Evolutionary conservation across 441 rosid species (phyloP).

Genomic region (Eutrema salsugineum): DNA sequence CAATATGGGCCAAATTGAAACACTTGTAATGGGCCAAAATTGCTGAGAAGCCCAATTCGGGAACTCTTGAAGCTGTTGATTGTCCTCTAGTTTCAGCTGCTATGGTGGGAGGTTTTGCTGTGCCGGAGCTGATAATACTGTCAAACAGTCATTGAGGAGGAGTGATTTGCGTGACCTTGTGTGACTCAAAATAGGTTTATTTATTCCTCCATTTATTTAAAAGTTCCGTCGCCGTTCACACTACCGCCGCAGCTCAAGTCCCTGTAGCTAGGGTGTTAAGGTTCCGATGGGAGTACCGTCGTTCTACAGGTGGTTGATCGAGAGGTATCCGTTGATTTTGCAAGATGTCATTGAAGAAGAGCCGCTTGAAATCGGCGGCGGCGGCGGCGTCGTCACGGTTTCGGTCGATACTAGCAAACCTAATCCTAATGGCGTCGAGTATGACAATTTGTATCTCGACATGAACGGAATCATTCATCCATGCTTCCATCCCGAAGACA

Average conservation of each 20-base stretch:
- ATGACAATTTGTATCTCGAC: constrained; percentile 80
- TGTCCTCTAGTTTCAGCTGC: too few species aligned
- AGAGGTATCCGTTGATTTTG: constrained; percentile 66
- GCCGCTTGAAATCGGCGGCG: constrained; percentile 48
- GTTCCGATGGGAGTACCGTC: constrained; percentile 74
- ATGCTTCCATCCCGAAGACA: constrained; percentile 83
- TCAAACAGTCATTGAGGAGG: too few species aligned
- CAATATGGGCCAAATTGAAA: neutral
- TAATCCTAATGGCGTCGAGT: constrained; percentile 67
- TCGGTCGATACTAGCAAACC: constrained; percentile 67
- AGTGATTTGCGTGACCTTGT: too few species aligned
- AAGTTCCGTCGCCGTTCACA: neutral
- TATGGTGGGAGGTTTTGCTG: too few species aligned
- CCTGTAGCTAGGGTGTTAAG: neutral
- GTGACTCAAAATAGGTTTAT: too few species aligned
- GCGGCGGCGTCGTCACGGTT: constrained; percentile 54
- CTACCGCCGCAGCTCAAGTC: neutral
- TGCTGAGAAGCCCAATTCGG: neutral
- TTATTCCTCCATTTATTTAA: too few species aligned
- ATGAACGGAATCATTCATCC: constrained; percentile 91
- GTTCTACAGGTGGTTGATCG: constrained; percentile 76
- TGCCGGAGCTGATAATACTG: too few species aligned
- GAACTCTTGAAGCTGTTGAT: too few species aligned
- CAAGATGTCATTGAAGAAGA: constrained; percentile 68
- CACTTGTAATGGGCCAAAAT: neutral